These are phyloP conservation scores for Gossypium ekmanianum DNA, from an alignment of 345 rosid species.

Conservation along the genomic window DNA sequence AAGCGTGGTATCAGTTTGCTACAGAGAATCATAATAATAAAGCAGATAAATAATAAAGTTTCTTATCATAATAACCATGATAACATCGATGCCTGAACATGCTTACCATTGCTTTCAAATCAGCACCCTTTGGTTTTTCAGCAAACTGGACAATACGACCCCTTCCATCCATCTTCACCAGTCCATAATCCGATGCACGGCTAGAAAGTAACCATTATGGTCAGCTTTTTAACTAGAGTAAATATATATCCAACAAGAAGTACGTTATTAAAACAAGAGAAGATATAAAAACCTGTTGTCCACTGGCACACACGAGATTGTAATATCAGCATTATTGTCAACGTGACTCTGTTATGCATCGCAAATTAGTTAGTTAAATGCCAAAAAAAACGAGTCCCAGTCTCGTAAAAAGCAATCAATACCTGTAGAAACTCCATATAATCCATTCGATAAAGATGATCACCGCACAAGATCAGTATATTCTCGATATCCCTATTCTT, in stretches of 20 bases:
- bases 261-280: background rate
- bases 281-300: conserved; percentile 54
- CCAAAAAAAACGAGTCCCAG: background rate
- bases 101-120: conserved; percentile 79
- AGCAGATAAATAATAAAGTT: background rate
- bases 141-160: conserved; percentile 68
- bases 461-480: conserved; percentile 75
- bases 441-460: conserved; percentile 90
- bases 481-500: conserved; percentile 77
- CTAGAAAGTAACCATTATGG: conserved; percentile 34
- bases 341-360: conserved; percentile 61
- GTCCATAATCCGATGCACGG: conserved; percentile 89
- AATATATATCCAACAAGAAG: background rate
- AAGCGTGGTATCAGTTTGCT: conserved; percentile 70
- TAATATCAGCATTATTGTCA: conserved; percentile 72
- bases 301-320: conserved; percentile 74
- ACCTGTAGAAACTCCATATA: conserved; percentile 88
- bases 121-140: conserved; percentile 78
- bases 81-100: background rate
- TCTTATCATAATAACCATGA: background rate
- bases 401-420: background rate
- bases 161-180: conserved; percentile 67
- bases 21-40: conserved; percentile 23
- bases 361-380: conserved; percentile 19
- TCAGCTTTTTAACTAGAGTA: conserved; percentile 3